A percentile compares a stretch with the other conserved stretches of the same genome.
Conservation (phyloP, 108 stramenopile species). For the Mayamaea pseudoterrestris region DNA sequence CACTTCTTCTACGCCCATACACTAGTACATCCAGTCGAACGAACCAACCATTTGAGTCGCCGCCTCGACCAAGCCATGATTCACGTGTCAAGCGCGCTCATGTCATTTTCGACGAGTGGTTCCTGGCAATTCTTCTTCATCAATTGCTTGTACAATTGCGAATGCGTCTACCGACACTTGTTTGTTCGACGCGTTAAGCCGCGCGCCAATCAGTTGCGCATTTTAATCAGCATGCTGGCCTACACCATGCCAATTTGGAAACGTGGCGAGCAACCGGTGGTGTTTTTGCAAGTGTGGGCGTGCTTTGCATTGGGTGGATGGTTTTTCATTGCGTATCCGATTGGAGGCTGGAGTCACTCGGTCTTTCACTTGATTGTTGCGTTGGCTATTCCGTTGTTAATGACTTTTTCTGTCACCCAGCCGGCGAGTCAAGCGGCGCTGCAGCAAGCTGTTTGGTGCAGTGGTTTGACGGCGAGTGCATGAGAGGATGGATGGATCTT, state of each 20-base stretch:
- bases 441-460: constrained; percentile 17
- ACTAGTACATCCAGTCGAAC: constrained; percentile 24
- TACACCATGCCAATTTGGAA: constrained; percentile 45
- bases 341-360: constrained; percentile 70
- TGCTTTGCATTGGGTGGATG: constrained; percentile 17
- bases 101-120: constrained; percentile 52
- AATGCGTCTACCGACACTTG: constrained; percentile 49
- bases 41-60: constrained; percentile 67
- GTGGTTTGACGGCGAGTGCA: too few relatives aligned
- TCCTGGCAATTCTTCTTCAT: constrained; percentile 45
- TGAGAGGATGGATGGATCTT: too few relatives aligned
- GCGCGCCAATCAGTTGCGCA: constrained; percentile 35
- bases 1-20: constrained; percentile 42
- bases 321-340: constrained; percentile 46
- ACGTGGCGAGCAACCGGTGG: constrained; percentile 13
- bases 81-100: constrained; percentile 44
- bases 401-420: constrained; percentile 14
- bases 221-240: constrained; percentile 36
- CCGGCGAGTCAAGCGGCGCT: constrained; percentile 23
- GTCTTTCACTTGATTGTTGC: constrained; percentile 49
- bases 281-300: constrained; percentile 15
- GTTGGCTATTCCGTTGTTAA: constrained; percentile 34
- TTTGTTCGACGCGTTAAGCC: constrained; percentile 26
- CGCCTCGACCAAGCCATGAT: constrained; percentile 72
- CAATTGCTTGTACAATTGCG: constrained; percentile 38